These are phyloP conservation scores for Ascochyta lentis DNA, from an alignment of 2,329 filamentous ascomycete species.

Conservation along the genomic window DNA sequence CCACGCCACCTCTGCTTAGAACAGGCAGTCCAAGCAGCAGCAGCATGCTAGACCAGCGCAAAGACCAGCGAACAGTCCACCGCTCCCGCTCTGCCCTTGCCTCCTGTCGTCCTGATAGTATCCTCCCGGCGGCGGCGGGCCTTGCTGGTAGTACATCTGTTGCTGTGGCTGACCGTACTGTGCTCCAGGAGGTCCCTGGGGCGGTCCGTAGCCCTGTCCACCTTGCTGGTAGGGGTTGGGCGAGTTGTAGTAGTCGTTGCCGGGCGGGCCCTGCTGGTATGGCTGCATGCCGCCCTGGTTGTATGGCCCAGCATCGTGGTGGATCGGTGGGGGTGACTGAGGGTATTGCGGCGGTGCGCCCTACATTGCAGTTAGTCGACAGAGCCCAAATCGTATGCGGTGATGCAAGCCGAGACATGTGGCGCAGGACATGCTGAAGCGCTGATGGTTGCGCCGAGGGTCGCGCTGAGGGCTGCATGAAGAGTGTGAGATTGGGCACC, in stretches of 20 bases:
- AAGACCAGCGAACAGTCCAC: conserved; percentile 53
- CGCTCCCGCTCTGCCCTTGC: conserved; percentile 37
- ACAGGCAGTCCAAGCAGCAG: conserved; percentile 60
- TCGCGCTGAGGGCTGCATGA: not conserved
- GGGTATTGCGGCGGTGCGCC: conserved; percentile 47
- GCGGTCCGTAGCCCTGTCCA: conserved; percentile 24
- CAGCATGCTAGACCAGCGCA: conserved; percentile 58
- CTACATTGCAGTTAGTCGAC: conserved; percentile 24
- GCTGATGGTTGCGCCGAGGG: not conserved
- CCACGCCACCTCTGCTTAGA: conserved; percentile 40
- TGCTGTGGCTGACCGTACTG: conserved; percentile 43
- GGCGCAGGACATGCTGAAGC: conserved; percentile 2
- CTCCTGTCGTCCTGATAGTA: conserved; percentile 49
- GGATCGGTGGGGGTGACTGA: conserved; percentile 39
- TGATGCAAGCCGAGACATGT: conserved; percentile 9
- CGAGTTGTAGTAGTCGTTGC: conserved; percentile 26
- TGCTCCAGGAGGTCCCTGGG: conserved; percentile 28
- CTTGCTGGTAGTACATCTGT: conserved; percentile 46
- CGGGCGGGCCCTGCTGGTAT: conserved; percentile 22
- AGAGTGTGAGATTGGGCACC: conserved; percentile 11
- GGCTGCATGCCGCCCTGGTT: conserved; percentile 24
- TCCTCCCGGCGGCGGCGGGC: conserved; percentile 44
- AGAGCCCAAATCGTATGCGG: conserved; percentile 3
- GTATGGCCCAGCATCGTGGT: conserved; percentile 39
- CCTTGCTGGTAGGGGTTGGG: conserved; percentile 33